A percentile compares a stretch with the other conserved stretches of the same genome.
These are phyloP conservation scores for Colletotrichum costaricense DNA, from an alignment of 2,329 filamentous ascomycete species.

Conservation along the genomic window DNA sequence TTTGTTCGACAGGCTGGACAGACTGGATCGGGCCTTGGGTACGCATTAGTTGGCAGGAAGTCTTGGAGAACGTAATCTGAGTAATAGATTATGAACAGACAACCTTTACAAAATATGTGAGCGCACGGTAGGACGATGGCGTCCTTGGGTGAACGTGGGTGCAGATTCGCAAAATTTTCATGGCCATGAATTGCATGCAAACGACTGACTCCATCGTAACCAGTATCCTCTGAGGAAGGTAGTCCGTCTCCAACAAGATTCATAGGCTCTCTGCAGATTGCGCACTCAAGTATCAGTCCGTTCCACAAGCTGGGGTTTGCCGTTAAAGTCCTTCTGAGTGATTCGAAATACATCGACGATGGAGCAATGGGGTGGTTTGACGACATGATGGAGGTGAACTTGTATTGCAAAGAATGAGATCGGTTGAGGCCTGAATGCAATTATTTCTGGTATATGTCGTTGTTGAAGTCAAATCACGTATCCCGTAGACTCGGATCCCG, in stretches of 20 bases:
- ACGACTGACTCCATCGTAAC: background rate
- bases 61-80: background rate
- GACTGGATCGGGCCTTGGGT: background rate
- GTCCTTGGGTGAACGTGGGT: background rate
- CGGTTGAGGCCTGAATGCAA: background rate
- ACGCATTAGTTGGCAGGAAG: background rate
- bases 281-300: background rate
- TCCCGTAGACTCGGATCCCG: too few species aligned
- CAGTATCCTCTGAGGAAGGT: background rate
- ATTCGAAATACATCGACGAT: background rate
- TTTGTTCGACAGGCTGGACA: slow-evolving; percentile 1
- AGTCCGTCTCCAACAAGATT: background rate
- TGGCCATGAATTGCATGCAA: background rate
- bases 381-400: background rate
- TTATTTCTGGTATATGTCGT: too few species aligned
- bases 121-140: slow-evolving; percentile 16
- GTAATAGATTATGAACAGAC: background rate
- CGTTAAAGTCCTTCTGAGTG: background rate
- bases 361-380: background rate
- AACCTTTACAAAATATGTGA: slow-evolving; percentile 19
- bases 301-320: background rate
- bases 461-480: too few species aligned
- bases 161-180: background rate
- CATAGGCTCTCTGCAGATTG: background rate
- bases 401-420: background rate